phyloP scores from a whole-genome alignment of 805 yeast species.

The Candida multigemmis region DNA sequence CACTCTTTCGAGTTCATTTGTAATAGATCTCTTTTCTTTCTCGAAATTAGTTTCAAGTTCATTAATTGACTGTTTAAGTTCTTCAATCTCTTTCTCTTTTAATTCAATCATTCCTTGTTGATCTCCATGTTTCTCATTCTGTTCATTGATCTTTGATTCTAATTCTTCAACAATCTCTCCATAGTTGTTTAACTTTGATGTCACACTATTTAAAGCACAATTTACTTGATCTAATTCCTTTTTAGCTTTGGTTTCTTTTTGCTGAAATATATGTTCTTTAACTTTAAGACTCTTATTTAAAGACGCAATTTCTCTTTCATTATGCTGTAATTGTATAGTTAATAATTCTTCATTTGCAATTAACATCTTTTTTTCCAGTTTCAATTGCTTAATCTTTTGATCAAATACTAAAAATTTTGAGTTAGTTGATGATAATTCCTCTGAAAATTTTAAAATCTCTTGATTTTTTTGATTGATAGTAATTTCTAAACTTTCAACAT shows the following conservation, averaged over 20 bases:
- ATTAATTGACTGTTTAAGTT: constrained; percentile 1
- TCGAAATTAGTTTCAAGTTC: constrained; percentile 1
- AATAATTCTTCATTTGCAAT: constrained; percentile 11
- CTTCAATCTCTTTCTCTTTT: constrained; percentile 1
- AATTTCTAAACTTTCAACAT: constrained; percentile 8
- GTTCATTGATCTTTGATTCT: too few relatives aligned
- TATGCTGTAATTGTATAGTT: constrained; percentile 14
- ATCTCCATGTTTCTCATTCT: too few relatives aligned
- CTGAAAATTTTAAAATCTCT: constrained; percentile 10
- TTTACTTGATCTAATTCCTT: too few relatives aligned
- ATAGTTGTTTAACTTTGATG: too few relatives aligned
- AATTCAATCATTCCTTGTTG: too few relatives aligned
- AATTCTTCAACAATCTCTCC: too few relatives aligned
- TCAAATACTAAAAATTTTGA: constrained; percentile 6
- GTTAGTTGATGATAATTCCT: constrained; percentile 8
- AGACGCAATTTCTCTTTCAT: constrained; percentile 18
- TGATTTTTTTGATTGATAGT: constrained; percentile 7
- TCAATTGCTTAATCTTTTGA: constrained; percentile 9
- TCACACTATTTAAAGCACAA: too few relatives aligned
- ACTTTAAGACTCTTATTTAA: constrained; percentile 9
- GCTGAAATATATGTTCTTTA: neutral
- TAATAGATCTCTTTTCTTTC: constrained; percentile 1
- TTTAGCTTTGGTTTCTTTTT: too few relatives aligned
- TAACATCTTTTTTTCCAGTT: constrained; percentile 7
- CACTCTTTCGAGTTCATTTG: constrained; percentile 2